phyloP scores from a whole-genome alignment of 2,329 filamentous ascomycete genomes.

The Corniculantispora saksenae region DNA sequence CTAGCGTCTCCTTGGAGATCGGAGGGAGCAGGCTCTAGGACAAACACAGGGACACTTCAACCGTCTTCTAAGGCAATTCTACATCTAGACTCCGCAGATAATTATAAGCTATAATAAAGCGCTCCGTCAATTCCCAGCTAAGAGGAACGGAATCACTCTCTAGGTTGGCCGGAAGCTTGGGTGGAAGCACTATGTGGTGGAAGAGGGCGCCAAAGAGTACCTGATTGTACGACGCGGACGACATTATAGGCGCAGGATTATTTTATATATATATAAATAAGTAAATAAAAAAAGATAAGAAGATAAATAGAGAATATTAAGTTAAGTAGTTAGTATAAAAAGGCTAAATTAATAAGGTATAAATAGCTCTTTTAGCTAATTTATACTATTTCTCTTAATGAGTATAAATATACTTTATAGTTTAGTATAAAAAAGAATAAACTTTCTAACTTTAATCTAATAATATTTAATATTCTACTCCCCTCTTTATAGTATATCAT shows the following conservation, averaged over 20 bases:
- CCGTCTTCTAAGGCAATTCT: background rate
- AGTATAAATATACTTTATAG: background rate
- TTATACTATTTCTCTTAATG: no score
- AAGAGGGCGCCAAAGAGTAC: background rate
- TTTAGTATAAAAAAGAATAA: no score
- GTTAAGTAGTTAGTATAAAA: no score
- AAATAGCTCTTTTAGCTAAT: no score
- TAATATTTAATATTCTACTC: background rate
- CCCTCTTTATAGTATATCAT: background rate
- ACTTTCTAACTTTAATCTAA: background rate
- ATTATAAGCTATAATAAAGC: background rate
- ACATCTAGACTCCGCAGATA: background rate
- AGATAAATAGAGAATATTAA: no score
- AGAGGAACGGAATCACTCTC: background rate
- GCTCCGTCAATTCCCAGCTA: constrained; percentile 1
- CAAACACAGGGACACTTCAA: background rate
- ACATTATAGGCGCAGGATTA: background rate
- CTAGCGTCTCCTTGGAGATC: background rate
- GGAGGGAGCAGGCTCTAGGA: background rate
- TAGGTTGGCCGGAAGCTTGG: background rate
- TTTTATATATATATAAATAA: background rate
- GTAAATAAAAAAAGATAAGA: no score
- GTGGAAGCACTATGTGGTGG: constrained; percentile 7
- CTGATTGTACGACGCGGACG: background rate
- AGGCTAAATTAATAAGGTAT: no score